These are phyloP conservation scores for Xylaria curta DNA, from an alignment of 495 filamentous ascomycete species.

Conservation along the genomic window DNA sequence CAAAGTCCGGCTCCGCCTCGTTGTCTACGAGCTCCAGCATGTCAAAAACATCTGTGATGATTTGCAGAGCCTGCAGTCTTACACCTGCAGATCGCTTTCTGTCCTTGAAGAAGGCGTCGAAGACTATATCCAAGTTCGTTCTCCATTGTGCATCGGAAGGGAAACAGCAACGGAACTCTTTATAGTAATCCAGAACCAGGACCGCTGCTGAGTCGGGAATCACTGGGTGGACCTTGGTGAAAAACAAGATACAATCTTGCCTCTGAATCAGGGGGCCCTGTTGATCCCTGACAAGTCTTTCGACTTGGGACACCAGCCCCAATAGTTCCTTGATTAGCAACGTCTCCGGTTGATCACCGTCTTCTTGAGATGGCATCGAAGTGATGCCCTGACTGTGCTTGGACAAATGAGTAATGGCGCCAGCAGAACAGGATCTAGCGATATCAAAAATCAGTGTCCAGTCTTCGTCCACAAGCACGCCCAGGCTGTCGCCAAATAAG, in stretches of 20 bases:
- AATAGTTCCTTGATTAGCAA: constrained; percentile 45
- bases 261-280: constrained; percentile 51
- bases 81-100: constrained; percentile 67
- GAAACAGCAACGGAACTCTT: constrained; percentile 68
- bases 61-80: constrained; percentile 70
- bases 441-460: constrained; percentile 59
- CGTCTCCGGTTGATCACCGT: constrained; percentile 41
- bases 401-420: constrained; percentile 40
- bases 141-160: constrained; percentile 75
- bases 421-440: constrained; percentile 49
- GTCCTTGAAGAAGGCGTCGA: constrained; percentile 71
- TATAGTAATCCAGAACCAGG: constrained; percentile 64
- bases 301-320: constrained; percentile 48
- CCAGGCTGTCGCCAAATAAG: constrained; percentile 51
- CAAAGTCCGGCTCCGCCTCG: constrained; percentile 53
- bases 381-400: constrained; percentile 43
- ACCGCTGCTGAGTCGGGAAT: constrained; percentile 65
- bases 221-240: constrained; percentile 62
- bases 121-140: constrained; percentile 63
- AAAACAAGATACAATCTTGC: constrained; percentile 72
- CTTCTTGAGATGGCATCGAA: constrained; percentile 28
- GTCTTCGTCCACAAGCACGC: constrained; percentile 58
- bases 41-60: constrained; percentile 71
- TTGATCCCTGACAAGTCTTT: constrained; percentile 45
- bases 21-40: constrained; percentile 61